Evolutionary conservation across 495 filamentous ascomycete species (phyloP).

Genomic region (Pyrenula massariospora): DNA sequence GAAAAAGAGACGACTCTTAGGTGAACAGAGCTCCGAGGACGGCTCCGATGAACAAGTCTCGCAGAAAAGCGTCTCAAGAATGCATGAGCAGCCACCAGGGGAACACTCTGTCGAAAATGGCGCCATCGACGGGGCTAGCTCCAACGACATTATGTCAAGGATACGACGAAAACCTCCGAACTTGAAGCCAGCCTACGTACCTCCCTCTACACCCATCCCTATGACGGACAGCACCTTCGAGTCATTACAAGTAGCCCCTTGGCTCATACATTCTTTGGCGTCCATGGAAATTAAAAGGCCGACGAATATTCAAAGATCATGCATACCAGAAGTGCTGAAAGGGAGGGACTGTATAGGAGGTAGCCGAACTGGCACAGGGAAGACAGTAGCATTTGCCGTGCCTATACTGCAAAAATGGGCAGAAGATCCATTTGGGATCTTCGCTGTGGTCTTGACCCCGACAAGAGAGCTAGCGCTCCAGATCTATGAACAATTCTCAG

Average conservation of each 20-base stretch:
- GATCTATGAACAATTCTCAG: constrained; percentile 89
- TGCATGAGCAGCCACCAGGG: too few relatives aligned
- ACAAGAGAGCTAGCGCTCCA: constrained; percentile 92
- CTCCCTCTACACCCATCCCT: background rate
- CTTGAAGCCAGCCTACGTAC: background rate
- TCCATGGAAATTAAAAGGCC: constrained; percentile 83
- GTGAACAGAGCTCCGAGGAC: background rate
- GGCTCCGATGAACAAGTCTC: too few relatives aligned
- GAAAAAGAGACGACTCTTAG: background rate
- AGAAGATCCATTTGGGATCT: constrained; percentile 83
- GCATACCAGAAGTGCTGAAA: constrained; percentile 81
- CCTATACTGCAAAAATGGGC: constrained; percentile 92
- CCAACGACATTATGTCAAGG: background rate
- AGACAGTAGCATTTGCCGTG: constrained; percentile 92
- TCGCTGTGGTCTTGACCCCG: constrained; percentile 78
- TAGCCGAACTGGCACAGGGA: constrained; percentile 92
- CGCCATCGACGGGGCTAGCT: too few relatives aligned
- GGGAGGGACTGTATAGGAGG: constrained; percentile 91
- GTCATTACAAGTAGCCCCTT: constrained; percentile 63
- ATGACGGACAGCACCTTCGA: constrained; percentile 54
- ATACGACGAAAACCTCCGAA: background rate
- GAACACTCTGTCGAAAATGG: too few relatives aligned
- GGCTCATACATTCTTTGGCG: constrained; percentile 75
- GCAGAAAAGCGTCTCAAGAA: too few relatives aligned
- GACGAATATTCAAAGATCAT: constrained; percentile 83